These are phyloP conservation scores for Talaromyces stipitatus DNA, from an alignment of 495 filamentous ascomycete species.

Conservation along the genomic window DNA sequence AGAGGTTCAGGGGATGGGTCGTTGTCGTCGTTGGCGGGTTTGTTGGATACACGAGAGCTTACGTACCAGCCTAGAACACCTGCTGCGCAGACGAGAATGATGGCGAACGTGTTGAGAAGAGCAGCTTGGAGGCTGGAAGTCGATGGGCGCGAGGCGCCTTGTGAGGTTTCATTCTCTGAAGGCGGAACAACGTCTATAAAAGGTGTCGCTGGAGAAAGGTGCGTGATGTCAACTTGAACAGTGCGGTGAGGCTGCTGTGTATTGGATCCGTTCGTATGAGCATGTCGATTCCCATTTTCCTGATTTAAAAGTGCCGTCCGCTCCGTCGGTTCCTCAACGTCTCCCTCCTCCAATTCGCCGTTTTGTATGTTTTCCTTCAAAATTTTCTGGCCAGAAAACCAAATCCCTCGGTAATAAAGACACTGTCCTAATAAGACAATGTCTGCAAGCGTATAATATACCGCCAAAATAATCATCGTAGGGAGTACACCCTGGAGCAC, in stretches of 20 bases:
- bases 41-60: conserved; percentile 27
- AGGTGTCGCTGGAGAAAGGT: conserved; percentile 77
- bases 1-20: conserved; percentile 24
- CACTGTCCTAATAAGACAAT: conserved; percentile 80
- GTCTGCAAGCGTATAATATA: conserved; percentile 94
- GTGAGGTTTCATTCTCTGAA: conserved; percentile 11
- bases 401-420: conserved; percentile 89
- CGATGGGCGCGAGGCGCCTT: conserved; percentile 16
- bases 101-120: conserved; percentile 61
- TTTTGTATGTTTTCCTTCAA: conserved; percentile 2
- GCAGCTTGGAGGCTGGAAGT: conserved; percentile 48
- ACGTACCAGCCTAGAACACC: conserved; percentile 84
- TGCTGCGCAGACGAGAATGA: conserved; percentile 71
- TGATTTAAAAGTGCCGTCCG: conserved; percentile 11
- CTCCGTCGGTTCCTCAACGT: neutral
- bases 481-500: conserved; percentile 90
- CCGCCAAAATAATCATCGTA: conserved; percentile 91
- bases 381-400: conserved; percentile 45
- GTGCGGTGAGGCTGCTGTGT: conserved; percentile 15
- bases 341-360: conserved; percentile 2
- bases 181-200: conserved; percentile 36
- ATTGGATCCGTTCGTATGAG: neutral
- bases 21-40: conserved; percentile 3
- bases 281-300: neutral
- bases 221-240: conserved; percentile 46